These are phyloP conservation scores for Calonectria hongkongensis DNA, from an alignment of 2,329 filamentous ascomycete species.

Conservation along the genomic window DNA sequence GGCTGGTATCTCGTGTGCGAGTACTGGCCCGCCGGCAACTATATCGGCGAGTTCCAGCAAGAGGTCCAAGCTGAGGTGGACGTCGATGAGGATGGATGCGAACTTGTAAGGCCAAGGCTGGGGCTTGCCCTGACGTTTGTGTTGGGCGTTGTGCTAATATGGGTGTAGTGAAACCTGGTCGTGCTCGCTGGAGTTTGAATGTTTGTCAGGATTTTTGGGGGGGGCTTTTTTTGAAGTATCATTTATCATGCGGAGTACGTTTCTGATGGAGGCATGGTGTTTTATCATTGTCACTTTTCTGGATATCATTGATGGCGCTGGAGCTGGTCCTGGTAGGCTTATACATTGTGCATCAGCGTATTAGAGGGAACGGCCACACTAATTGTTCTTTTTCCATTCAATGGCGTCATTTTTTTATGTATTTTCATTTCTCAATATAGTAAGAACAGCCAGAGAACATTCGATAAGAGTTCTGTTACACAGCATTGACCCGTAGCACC, in stretches of 20 bases:
- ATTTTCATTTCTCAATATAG: background rate
- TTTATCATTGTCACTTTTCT: background rate
- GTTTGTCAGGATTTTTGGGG: background rate
- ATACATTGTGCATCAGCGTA: background rate
- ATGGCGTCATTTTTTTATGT: background rate
- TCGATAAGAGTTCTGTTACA: background rate
- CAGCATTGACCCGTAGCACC: background rate
- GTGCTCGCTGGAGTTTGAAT: background rate
- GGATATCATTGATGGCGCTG: slow-evolving; percentile 4
- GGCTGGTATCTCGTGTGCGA: slow-evolving; percentile 83
- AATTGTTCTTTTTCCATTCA: background rate
- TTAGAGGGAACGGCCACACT: no score
- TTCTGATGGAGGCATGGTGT: background rate
- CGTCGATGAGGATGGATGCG: background rate
- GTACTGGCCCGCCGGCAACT: slow-evolving; percentile 81
- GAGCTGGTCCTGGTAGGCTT: background rate
- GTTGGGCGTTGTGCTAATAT: slow-evolving; percentile 44
- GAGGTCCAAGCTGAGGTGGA: slow-evolving; percentile 55
- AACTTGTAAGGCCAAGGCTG: slow-evolving; percentile 32
- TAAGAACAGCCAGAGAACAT: background rate
- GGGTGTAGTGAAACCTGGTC: slow-evolving; percentile 29
- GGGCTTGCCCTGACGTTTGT: slow-evolving; percentile 44
- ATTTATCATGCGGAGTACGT: background rate
- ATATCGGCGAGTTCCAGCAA: slow-evolving; percentile 70
- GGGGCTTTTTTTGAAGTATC: slow-evolving; percentile 4